Conservation (phyloP, 345 rosid genomes). For the Pistacia vera region DNA sequence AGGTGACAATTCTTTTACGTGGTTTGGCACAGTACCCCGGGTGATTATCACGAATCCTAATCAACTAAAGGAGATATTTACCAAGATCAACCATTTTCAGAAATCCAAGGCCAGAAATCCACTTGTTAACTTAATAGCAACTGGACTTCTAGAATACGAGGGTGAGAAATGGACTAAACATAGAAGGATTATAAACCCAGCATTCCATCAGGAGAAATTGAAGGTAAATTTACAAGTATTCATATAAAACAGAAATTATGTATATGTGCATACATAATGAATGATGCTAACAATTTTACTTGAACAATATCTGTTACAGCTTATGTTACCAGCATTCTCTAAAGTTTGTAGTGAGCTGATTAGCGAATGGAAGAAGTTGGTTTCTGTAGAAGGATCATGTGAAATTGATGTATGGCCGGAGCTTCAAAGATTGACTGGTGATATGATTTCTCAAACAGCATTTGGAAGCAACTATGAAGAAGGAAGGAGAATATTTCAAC, state of each 20-base stretch:
- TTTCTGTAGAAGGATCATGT: conserved; percentile 19
- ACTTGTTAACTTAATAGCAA: conserved; percentile 24
- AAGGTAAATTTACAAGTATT: conserved; percentile 32
- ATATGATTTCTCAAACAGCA: conserved; percentile 49
- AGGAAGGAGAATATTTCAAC: conserved; percentile 39
- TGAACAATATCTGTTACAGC: neutral
- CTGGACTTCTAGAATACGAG: conserved; percentile 34
- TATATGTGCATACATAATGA: neutral
- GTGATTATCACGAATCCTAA: conserved; percentile 40
- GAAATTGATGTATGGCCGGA: conserved; percentile 47
- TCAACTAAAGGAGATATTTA: conserved; percentile 39
- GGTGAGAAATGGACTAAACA: conserved; percentile 55
- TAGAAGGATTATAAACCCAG: conserved; percentile 54
- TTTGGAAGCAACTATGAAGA: conserved; percentile 46
- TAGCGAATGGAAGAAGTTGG: conserved; percentile 29
- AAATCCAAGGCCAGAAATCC: conserved; percentile 30
- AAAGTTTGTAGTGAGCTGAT: conserved; percentile 31
- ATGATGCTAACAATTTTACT: neutral
- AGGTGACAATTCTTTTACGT: conserved; percentile 46
- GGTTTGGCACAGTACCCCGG: conserved; percentile 46
- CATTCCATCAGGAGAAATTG: conserved; percentile 51
- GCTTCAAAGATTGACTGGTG: conserved; percentile 33
- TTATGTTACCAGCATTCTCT: conserved; percentile 27
- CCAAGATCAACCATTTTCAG: conserved; percentile 34
- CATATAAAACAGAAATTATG: too few relatives aligned